Conservation (phyloP, 768 basidiomycete species). For the Coprinopsis sp. region DNA sequence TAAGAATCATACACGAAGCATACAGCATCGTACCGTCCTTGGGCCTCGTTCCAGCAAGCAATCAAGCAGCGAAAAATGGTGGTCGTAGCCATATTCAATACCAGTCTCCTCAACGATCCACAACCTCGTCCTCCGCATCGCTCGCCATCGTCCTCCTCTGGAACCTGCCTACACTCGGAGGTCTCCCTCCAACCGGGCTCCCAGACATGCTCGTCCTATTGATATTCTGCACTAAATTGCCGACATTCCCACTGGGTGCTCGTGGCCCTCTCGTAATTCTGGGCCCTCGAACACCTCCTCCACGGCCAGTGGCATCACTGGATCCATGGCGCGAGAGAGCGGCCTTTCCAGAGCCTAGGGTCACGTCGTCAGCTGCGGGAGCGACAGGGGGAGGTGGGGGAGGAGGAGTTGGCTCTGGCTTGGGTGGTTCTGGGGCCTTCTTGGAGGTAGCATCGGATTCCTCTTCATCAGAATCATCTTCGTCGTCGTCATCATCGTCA, state of each 20-base stretch:
- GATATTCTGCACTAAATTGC: constrained; percentile 52
- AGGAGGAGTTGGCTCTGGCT: neutral
- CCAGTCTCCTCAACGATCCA: constrained; percentile 33
- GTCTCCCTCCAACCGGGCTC: constrained; percentile 42
- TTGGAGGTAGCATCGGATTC: constrained; percentile 8
- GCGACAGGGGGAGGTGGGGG: constrained; percentile 7
- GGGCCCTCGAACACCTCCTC: constrained; percentile 20
- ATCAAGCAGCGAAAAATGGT: too few relatives aligned
- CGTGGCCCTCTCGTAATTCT: constrained; percentile 46
- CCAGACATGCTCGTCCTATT: constrained; percentile 51
- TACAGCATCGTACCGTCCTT: too few relatives aligned
- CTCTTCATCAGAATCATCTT: constrained; percentile 12
- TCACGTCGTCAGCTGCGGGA: constrained; percentile 2
- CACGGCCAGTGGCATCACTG: constrained; percentile 19
- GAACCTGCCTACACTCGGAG: constrained; percentile 45
- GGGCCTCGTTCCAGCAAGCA: too few relatives aligned
- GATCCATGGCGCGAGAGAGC: constrained; percentile 48
- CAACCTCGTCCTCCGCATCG: constrained; percentile 75
- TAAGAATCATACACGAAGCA: too few relatives aligned
- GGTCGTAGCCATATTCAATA: too few relatives aligned
- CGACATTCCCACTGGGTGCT: constrained; percentile 44
- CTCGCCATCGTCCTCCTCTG: constrained; percentile 79
- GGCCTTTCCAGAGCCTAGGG: constrained; percentile 12
- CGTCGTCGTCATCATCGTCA: constrained; percentile 10
- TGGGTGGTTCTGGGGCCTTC: constrained; percentile 1